Evolutionary conservation across 805 yeast genomes (phyloP), one percentile per base, ranked within the genome.

Genomic region (Komagataella pastoris): DNA sequence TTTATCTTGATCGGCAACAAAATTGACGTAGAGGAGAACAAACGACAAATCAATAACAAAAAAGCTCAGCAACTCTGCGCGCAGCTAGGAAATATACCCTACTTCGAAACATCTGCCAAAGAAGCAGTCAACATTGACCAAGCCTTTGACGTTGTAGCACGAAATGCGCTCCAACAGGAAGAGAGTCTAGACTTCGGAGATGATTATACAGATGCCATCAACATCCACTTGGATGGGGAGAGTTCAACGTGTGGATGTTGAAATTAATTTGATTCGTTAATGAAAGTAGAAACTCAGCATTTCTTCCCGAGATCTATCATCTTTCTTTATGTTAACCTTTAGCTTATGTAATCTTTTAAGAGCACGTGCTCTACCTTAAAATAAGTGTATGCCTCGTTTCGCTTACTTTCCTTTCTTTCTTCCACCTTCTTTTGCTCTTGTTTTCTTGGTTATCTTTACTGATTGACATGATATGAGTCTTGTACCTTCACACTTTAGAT

Each of bases 51-150:
- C 17, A 72, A 77, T 21, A 71, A 72, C 47, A 78, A 78, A 64
- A 77, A 77, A 58, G 75, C 79, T 51, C 69, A 71, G 54, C 68
- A 72, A 49, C 54, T 68, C 48, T 65, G 69, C 55, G 60, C 63
- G 21, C 75, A 71, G 56, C 76, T 64, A 70, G 80, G 62, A 59
- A 88, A 89, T 56, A 74, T 89, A 55, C 98, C 99, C 3, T 81
- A 90, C 54, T 91, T 93, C 63, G 96, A 91, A 67, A 91, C 99
- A n/a, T 83, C 93, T 73, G 99, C 99, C 17, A 93, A 91, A 71
- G 97, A 89, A 65, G 89, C 93, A 14, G 87, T 90, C 49, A 95
- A 95, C 59, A 96, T 91, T 43, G 97, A 90, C 62, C 82, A 85
- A 60, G 98, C 98, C 2, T 91, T 91, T 63, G 97, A 93, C 65